Base-by-base conservation (phyloP, 352 stramenopile species). In the Globisporangium perplexum region DNA sequence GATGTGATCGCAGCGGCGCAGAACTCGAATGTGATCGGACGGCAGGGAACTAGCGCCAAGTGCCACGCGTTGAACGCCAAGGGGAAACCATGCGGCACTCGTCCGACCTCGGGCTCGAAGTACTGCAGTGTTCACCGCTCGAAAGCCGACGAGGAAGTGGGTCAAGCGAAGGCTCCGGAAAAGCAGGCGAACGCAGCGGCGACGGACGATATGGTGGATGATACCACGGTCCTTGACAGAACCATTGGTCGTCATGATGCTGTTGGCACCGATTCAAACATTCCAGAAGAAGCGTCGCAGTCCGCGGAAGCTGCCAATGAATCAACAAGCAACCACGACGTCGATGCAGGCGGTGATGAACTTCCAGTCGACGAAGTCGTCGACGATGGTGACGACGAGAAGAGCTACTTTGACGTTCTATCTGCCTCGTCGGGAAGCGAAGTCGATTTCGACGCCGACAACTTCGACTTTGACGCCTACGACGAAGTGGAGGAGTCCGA, bases 401-500 rank as follows among this genome's bases (percentile, higher is more conserved):
- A 28, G 10, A 18, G 8, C 20, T 46, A 28, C 20, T 51, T 60
- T 4, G 61, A 66, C 15, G 50, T 61, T 17, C 36, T 48, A 6
- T 54, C 65, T 12, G 66, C 26, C 24, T 58, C 58, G 14, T 81
- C 61, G 1, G 62, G 52, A 26, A 74, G 62, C 23, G 74, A 76
- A 12, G 57, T 57, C 41, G 71, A 74, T 7, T 65, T 75, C 43
- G 71, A 77, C 58, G 65, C 72, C 8, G 69, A 88, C 41, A 45
- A 26, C 30, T 57, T 68, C 38, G 48, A 65, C 39, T 47, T 66
- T 28, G 71, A 71, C 28, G 76, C 72, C 50, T 69, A 72, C 42
- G 81, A 89, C 38, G 81, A 92, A 68, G 68, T 80, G 2, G 76
- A 90, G 31, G 83, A 93, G 42, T 89, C 77, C 0, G 87, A 92